A percentile compares a stretch with the other conserved stretches of the same genome.
Evolutionary conservation across 2,329 filamentous ascomycete genomes (phyloP).

Genomic region (Colletotrichum agaves): DNA sequence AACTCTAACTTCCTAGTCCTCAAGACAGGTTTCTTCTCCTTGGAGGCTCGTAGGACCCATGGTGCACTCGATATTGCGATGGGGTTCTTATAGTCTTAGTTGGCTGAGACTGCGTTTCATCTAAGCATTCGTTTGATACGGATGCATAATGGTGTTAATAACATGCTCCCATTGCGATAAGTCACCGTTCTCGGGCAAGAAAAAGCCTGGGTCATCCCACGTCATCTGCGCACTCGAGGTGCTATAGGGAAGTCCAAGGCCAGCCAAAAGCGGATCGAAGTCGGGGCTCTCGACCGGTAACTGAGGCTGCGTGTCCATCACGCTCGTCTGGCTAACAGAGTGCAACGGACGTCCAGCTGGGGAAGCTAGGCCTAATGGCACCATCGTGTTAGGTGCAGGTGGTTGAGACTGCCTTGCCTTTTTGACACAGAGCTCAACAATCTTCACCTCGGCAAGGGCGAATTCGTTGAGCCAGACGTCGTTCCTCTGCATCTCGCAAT

Average conservation of each 20-base stretch:
- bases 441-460: slow-evolving; percentile 53
- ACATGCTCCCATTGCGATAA: slow-evolving; percentile 33
- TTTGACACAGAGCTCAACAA: slow-evolving; percentile 53
- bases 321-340: background rate
- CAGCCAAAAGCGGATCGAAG: slow-evolving; percentile 21
- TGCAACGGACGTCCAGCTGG: background rate
- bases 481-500: slow-evolving; percentile 52
- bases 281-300: slow-evolving; percentile 20
- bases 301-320: slow-evolving; percentile 21
- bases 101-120: too few relatives aligned
- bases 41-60: too few relatives aligned
- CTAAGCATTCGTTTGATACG: slow-evolving; percentile 6
- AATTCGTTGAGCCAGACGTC: slow-evolving; percentile 55
- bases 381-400: background rate
- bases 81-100: too few relatives aligned
- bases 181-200: slow-evolving; percentile 19
- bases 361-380: slow-evolving; percentile 3
- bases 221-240: slow-evolving; percentile 33
- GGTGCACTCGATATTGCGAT: too few relatives aligned
- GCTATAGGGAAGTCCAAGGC: slow-evolving; percentile 28
- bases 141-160: slow-evolving; percentile 30
- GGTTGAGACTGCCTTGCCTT: slow-evolving; percentile 37
- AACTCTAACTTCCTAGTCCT: too few relatives aligned
- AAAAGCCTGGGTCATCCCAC: slow-evolving; percentile 29
- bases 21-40: too few relatives aligned